A percentile compares a stretch with the other conserved stretches of the same genome.
phyloP scores from a whole-genome alignment of 2,329 filamentous ascomycete genomes.

The Scedosporium aurantiacum region DNA sequence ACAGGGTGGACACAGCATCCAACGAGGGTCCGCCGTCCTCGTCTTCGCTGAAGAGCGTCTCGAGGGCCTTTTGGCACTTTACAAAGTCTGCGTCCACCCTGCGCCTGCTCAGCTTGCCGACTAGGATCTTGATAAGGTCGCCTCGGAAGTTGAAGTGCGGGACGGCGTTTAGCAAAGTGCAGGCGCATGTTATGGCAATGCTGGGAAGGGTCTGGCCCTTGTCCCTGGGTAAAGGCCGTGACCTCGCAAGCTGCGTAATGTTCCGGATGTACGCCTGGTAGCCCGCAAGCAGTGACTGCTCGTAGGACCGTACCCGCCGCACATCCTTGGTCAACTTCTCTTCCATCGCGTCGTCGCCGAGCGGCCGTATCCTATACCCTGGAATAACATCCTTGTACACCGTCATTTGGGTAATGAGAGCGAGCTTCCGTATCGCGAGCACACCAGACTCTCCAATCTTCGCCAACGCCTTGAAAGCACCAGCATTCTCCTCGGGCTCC shows the following conservation, averaged over 20 bases:
- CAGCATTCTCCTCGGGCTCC: conserved; percentile 81
- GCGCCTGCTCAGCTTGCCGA: conserved; percentile 68
- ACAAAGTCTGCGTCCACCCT: conserved; percentile 62
- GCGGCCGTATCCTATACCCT: conserved; percentile 83
- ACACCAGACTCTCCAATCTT: conserved; percentile 62
- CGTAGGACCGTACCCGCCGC: conserved; percentile 67
- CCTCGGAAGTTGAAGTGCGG: conserved; percentile 95
- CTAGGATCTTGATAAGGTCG: conserved; percentile 77
- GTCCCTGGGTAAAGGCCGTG: conserved; percentile 13
- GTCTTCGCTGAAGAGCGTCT: conserved; percentile 73
- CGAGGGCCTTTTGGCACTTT: conserved; percentile 67
- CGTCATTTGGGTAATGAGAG: conserved; percentile 74
- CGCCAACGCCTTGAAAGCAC: conserved; percentile 65
- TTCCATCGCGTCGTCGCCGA: conserved; percentile 60
- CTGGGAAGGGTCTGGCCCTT: conserved; percentile 45
- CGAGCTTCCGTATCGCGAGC: conserved; percentile 70
- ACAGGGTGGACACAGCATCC: conserved; percentile 72
- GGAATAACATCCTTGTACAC: conserved; percentile 96
- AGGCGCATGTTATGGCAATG: conserved; percentile 77
- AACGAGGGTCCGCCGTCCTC: conserved; percentile 82
- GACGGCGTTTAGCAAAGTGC: conserved; percentile 66
- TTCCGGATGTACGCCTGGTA: conserved; percentile 80
- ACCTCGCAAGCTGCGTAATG: conserved; percentile 56
- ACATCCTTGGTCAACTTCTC: conserved; percentile 90
- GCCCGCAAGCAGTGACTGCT: conserved; percentile 73